Conservation (phyloP, 148 eudicot genomes). For the Limonium bicolor region DNA sequence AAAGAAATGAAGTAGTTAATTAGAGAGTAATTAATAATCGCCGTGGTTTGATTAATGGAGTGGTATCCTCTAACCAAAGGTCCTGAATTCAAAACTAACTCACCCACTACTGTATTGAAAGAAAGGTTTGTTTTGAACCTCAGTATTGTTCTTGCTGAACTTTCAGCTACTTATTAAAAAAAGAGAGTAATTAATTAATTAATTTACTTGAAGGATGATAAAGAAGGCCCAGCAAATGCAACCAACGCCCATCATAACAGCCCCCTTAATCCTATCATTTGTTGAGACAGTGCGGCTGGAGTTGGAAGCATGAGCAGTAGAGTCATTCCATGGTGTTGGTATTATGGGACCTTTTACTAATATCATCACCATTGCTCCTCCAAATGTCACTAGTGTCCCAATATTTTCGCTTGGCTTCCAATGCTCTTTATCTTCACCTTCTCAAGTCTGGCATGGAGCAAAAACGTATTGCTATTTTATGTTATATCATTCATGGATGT, state of each 20-base stretch:
- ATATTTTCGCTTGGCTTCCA: slow-evolving; percentile 57
- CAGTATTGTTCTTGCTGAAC: no score
- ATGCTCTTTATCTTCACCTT: slow-evolving; percentile 33
- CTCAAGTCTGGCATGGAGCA: slow-evolving; percentile 52
- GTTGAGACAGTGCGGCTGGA: background rate
- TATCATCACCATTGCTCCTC: slow-evolving; percentile 84
- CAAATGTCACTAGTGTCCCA: slow-evolving; percentile 65
- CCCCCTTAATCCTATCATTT: slow-evolving; percentile 46
- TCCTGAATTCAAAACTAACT: no score
- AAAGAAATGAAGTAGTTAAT: no score
- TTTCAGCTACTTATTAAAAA: no score
- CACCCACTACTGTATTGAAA: no score
- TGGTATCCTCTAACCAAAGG: no score
- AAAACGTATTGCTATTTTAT: background rate
- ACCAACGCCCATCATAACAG: slow-evolving; percentile 44
- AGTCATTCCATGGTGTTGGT: slow-evolving; percentile 27
- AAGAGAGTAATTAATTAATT: no score
- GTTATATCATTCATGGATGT: background rate
- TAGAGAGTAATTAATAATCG: no score
- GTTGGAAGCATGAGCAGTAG: no score
- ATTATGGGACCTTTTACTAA: slow-evolving; percentile 33
- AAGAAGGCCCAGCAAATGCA: slow-evolving; percentile 43
- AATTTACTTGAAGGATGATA: slow-evolving; percentile 9
- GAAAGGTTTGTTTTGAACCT: no score
- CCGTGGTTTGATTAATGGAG: no score